These are phyloP conservation scores for Cantharellus cinnabarinus DNA, from an alignment of 768 basidiomycete species.

Conservation along the genomic window DNA sequence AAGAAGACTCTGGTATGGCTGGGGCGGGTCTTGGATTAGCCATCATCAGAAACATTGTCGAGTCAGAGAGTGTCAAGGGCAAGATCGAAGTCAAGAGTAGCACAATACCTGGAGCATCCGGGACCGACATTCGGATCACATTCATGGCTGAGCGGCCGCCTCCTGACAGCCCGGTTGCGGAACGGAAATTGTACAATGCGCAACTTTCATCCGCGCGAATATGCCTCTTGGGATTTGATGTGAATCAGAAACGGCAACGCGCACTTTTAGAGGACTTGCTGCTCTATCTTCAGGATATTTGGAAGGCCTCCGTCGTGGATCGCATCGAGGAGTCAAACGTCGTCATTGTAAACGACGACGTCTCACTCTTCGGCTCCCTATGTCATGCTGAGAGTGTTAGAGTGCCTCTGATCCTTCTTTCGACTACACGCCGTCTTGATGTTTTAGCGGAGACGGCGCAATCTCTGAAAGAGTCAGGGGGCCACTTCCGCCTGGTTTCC, in stretches of 20 bases:
- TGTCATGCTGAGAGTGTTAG: constrained; percentile 34
- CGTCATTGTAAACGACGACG: constrained; percentile 64
- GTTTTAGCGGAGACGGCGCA: constrained; percentile 38
- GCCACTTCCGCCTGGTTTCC: constrained; percentile 72
- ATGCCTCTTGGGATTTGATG: constrained; percentile 46
- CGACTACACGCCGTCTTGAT: constrained; percentile 46
- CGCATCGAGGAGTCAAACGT: constrained; percentile 40
- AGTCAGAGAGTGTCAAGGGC: constrained; percentile 66
- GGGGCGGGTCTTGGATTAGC: constrained; percentile 88
- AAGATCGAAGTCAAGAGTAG: constrained; percentile 81
- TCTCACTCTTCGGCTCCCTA: constrained; percentile 33
- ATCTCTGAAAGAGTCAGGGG: constrained; percentile 61
- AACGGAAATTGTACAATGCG: too few species aligned
- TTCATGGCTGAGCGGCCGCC: constrained; percentile 46
- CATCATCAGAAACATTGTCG: constrained; percentile 83
- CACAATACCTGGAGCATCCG: constrained; percentile 44
- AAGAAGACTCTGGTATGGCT: constrained; percentile 83
- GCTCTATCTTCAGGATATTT: constrained; percentile 35
- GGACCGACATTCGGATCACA: constrained; percentile 78
- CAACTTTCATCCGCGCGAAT: constrained; percentile 13
- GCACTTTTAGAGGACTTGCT: too few species aligned
- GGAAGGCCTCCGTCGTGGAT: constrained; percentile 38
- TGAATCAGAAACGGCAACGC: too few species aligned
- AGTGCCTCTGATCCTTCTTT: constrained; percentile 57
- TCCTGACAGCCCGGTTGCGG: too few species aligned